Percentiles rank a stretch among this genome's conserved stretches.
Evolutionary conservation across 73 alveolate genomes (phyloP).

Genomic region (Paramecium tetraurelia): DNA sequence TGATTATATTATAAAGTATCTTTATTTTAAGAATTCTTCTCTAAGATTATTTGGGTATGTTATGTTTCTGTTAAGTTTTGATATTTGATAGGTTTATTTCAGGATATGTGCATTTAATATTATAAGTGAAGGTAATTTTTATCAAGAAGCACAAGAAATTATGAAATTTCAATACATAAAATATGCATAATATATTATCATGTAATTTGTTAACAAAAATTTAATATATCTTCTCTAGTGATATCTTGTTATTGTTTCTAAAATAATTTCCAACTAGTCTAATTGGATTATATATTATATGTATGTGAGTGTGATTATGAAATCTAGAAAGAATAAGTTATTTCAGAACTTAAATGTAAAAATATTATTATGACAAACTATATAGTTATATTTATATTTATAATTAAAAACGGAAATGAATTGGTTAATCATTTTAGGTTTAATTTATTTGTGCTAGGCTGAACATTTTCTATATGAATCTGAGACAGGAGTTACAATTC

Average conservation of each 20-base stretch:
- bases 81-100: too few relatives aligned
- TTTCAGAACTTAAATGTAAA: neutral
- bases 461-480: constrained; percentile 4
- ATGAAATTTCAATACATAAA: too few relatives aligned
- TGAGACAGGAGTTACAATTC: neutral
- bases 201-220: neutral
- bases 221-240: neutral
- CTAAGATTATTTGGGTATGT: too few relatives aligned
- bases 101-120: too few relatives aligned
- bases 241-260: too few relatives aligned
- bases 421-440: neutral
- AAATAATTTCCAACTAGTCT: too few relatives aligned
- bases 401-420: constrained; percentile 9
- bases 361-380: neutral
- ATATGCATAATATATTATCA: neutral
- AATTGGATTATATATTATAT: neutral
- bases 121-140: too few relatives aligned
- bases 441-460: neutral
- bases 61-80: too few relatives aligned
- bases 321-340: neutral
- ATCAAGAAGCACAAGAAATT: too few relatives aligned
- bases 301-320: neutral
- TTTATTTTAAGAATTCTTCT: too few relatives aligned
- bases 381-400: neutral
- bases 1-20: too few relatives aligned